Evolutionary conservation across 139 green algal species (phyloP), one percentile per base, ranked within the genome.

Genomic region (Zygnema circumcarinatum): DNA sequence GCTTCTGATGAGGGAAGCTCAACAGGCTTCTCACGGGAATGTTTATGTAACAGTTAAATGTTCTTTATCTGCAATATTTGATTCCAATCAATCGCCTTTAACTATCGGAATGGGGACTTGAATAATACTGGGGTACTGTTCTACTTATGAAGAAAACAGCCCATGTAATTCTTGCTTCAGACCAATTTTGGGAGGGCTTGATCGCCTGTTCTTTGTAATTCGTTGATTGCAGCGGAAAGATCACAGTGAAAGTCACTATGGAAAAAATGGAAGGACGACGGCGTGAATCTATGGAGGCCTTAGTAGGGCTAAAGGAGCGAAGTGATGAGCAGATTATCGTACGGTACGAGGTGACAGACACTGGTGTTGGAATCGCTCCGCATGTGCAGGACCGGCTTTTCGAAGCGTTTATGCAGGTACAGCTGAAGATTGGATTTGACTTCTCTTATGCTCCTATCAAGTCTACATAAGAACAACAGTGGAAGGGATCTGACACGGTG

Each of bases 341-440:
- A 29, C 40, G 38, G 2, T 78, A 39, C 2, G 79, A 85, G 41
- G 36, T 85, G 1, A 76, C 25, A 21, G 82, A 88, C 38, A 88
- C 82, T 31, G 82, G 82, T 1, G 67, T 83, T 1, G 82, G 82
- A 32, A 88, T 88, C 38, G 39, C 32, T 2, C 32, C 67, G 20
- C 69, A 88, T 40, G 31, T 52, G 16, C 38, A 67, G 1, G 82
- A 33, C 21, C 38, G 68, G 3, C 38, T 88, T 22, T 88, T 88
- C 68, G 69, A 88, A 42, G 82, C 82, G 1, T 88, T 88, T 20
- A 84, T 84, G 74, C 81, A 87, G 54, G 81, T 83, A 56, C 3
- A 41, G 47, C 7, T 25, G 47, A n/a, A n/a, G n/a, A n/a, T n/a
- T n/a, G n/a, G n/a, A 29, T 29, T 35, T 72, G 56, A 29, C 56